phyloP scores from a whole-genome alignment of 352 stramenopile species.

The Phytophthora multivora region DNA sequence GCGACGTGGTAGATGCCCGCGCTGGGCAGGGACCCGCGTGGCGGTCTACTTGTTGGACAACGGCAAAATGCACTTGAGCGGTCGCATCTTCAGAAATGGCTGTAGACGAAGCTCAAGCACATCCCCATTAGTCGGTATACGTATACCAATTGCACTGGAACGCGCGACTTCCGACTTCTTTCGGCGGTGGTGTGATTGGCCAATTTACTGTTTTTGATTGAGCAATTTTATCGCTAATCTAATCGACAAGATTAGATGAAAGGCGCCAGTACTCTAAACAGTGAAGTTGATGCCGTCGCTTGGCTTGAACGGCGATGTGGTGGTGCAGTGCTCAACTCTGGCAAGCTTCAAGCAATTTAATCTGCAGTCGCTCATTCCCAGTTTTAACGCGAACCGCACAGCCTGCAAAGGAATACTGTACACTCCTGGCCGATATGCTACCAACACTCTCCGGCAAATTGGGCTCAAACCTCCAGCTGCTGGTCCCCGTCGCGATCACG shows the following conservation, averaged over 20 bases:
- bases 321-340: not conserved
- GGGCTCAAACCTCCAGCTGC: conserved; percentile 17
- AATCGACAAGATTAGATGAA: conserved; percentile 25
- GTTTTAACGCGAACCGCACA: conserved; percentile 1
- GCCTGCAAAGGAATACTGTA: not conserved
- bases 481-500: conserved; percentile 11
- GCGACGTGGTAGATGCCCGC: not conserved
- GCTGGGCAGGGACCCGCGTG: not conserved
- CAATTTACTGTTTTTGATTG: too few species aligned
- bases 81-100: not conserved
- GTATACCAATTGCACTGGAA: conserved; percentile 17
- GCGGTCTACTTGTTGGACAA: not conserved
- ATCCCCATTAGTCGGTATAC: conserved; percentile 4
- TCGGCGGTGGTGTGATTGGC: too few species aligned
- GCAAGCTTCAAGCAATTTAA: not conserved
- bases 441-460: conserved; percentile 26
- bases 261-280: conserved; percentile 9
- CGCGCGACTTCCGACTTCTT: conserved; percentile 1
- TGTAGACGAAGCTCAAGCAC: conserved; percentile 11
- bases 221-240: conserved; percentile 7
- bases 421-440: too few species aligned
- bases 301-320: too few species aligned
- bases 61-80: not conserved
- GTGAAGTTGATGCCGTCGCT: not conserved
- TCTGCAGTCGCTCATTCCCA: conserved; percentile 12